Evolutionary conservation across 2,329 filamentous ascomycete species (phyloP), one percentile per base, ranked within the genome.

Genomic region (Clarireedia sp.): DNA sequence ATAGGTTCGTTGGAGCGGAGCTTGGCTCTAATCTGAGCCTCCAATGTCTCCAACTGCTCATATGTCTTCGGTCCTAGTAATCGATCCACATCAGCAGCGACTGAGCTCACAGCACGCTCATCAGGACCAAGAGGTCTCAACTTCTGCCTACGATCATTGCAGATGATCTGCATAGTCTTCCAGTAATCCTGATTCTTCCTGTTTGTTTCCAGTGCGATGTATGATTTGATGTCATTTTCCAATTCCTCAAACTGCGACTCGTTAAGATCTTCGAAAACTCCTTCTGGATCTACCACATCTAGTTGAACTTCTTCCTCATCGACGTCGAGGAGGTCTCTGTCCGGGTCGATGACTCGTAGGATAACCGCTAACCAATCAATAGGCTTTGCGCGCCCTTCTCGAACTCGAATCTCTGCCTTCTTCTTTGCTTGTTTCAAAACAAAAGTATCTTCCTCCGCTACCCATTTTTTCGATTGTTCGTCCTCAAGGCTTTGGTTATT

Each of bases 341-440:
- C 89, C 29, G 85, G 79, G 69, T 99, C 94, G 62, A 97, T 85
- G 60, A 92, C 89, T 62, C 90, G 85, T 60, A 99, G 75, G 58
- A 89, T 95, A 66, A 97, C 94, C 1, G 91, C 90, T 46, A 99
- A 80, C 78, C 89, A 91, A 73, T 99, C 94, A 66, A 97, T 92
- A 9, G 92, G 88, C 68, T 90, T 91, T 55, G 92, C 91, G 63
- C 95, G 83, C 10, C 88, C 87, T 71, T 95, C 91, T 64, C 90
- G 89, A 46, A 97, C 90, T 41, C 94, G 86, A 63, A 99, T 95
- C 62, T 91, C 89, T 43, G 94, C 92, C 76, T 96, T 97, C 76
- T 95, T 97, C 78, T 97, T 99, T 47, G 92, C 87, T 73, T 99
- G 94, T 72, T 90, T 91, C 67, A 99, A 76, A 55, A 97, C 94